Evolutionary conservation across 768 basidiomycete genomes (phyloP).

Genomic region (Lentinula guzmanii): DNA sequence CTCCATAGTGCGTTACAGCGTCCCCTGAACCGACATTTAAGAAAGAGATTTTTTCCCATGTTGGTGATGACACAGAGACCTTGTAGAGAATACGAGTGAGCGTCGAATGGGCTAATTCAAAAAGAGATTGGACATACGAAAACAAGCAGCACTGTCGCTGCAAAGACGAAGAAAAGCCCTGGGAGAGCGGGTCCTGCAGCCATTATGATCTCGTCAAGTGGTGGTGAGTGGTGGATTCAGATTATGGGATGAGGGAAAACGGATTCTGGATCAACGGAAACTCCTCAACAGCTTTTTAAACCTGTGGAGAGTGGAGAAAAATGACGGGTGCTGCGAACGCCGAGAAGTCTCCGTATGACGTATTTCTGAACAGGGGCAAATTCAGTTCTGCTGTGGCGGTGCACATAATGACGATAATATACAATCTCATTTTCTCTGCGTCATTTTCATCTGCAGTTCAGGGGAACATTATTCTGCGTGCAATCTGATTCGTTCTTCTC

Average conservation of each 20-base stretch:
- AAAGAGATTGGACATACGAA: conserved; percentile 54
- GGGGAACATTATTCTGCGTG: too few relatives aligned
- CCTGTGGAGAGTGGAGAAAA: not conserved
- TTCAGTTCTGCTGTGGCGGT: not conserved
- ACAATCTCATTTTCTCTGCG: too few relatives aligned
- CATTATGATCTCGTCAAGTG: conserved; percentile 22
- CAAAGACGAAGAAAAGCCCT: conserved; percentile 67
- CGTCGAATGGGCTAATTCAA: too few relatives aligned
- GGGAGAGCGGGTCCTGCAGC: conserved; percentile 57
- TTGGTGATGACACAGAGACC: conserved; percentile 70
- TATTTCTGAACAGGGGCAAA: not conserved
- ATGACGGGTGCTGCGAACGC: not conserved
- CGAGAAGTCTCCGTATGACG: not conserved
- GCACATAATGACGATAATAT: not conserved
- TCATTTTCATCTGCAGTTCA: too few relatives aligned
- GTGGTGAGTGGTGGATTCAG: too few relatives aligned
- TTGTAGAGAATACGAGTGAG: conserved; percentile 19
- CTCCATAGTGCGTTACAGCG: conserved; percentile 52
- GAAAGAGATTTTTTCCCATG: conserved; percentile 69
- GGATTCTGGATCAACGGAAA: not conserved
- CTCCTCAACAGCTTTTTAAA: not conserved
- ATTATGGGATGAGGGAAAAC: not conserved
- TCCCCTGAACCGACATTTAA: conserved; percentile 42
- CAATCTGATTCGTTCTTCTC: too few relatives aligned
- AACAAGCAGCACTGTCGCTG: conserved; percentile 62